Base-by-base conservation (phyloP, 2,329 filamentous ascomycete genomes). In the Xylaria sp. region DNA sequence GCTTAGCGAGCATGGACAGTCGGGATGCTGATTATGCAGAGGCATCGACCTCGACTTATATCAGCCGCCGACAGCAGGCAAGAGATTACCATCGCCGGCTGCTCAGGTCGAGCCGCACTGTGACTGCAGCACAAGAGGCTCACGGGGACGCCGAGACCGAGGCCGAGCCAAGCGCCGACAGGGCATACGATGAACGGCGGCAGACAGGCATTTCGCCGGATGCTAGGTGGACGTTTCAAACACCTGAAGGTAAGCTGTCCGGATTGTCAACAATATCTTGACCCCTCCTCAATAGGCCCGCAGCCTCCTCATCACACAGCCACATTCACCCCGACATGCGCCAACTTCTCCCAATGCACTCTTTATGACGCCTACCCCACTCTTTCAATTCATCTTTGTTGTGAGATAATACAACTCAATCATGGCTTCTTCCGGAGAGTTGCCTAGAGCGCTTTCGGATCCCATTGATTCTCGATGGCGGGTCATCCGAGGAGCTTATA, bases 51-150 rank as follows among this genome's bases (percentile, higher is more conserved):
- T 66, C 62, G 28, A 25, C 20, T 18, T 65, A 68, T 59, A 58
- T 62, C 61, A 66, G 52, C 43, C 70, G 72, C 52, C 75, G 72
- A 10, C 72, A 74, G 20, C 74, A 76, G 70, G 56, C 72, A 72
- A 62, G 64, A 23, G 74, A 76, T 15, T 71, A 73, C 25, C 73
- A 70, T 41, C 72, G 75, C 52, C 73, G 75, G 9, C 51, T 74
- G 36, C 71, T 75, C 54, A 67, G 73, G 28, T 72, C 73, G 28
- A 69, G 71, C 60, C 74, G 71, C 51, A 58, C 67, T 39, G n/a
- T 23, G 39, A 23, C 49, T 48, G 20, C 69, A n/a, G 66, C 69
- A 36, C 55, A 69, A 12, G 60, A 65, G 4, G 58, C 54, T 13
- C 61, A 52, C 10, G 8, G 9, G 28, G 51, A 56, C 6, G 20